phyloP scores from a whole-genome alignment of 768 basidiomycete species.

The Hygrocybe coccinea region DNA sequence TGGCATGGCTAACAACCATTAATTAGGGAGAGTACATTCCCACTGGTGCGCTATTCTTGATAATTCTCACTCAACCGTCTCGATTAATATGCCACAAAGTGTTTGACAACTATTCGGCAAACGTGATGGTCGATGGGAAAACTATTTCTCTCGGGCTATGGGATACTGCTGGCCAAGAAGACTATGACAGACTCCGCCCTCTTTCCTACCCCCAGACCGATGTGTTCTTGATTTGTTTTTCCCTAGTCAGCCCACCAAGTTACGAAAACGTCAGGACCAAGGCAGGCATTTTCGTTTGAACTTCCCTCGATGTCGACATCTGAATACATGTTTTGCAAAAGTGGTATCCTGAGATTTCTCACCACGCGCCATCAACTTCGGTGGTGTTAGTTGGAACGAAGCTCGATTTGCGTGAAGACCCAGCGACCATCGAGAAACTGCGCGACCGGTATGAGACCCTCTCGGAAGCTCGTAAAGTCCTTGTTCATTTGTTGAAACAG shows the following conservation, averaged over 20 bases:
- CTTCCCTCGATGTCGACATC: conserved; percentile 12
- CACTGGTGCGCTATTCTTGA: conserved; percentile 54
- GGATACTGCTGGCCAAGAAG: conserved; percentile 99
- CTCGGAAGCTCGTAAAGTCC: background rate
- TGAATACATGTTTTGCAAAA: conserved; percentile 31
- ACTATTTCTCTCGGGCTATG: conserved; percentile 97
- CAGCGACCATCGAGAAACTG: conserved; percentile 85
- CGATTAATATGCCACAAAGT: conserved; percentile 41
- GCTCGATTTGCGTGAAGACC: conserved; percentile 95
- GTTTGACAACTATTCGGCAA: conserved; percentile 98
- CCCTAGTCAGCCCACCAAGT: conserved; percentile 93
- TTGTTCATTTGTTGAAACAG: conserved; percentile 33
- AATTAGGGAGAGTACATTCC: conserved; percentile 92
- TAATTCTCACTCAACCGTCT: background rate
- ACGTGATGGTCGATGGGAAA: conserved; percentile 98
- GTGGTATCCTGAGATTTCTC: conserved; percentile 97
- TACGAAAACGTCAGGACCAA: conserved; percentile 99
- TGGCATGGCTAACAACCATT: conserved; percentile 9
- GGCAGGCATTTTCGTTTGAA: conserved; percentile 43
- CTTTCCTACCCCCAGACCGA: conserved; percentile 99
- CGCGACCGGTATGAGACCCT: conserved; percentile 66
- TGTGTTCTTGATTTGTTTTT: conserved; percentile 99
- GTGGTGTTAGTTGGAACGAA: conserved; percentile 96
- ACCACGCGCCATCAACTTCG: conserved; percentile 93
- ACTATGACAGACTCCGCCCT: conserved; percentile 96